Percentiles rank a stretch among this genome's conserved stretches.
Conservation (phyloP, 139 green algal species). For the Chloropicon primus region DNA sequence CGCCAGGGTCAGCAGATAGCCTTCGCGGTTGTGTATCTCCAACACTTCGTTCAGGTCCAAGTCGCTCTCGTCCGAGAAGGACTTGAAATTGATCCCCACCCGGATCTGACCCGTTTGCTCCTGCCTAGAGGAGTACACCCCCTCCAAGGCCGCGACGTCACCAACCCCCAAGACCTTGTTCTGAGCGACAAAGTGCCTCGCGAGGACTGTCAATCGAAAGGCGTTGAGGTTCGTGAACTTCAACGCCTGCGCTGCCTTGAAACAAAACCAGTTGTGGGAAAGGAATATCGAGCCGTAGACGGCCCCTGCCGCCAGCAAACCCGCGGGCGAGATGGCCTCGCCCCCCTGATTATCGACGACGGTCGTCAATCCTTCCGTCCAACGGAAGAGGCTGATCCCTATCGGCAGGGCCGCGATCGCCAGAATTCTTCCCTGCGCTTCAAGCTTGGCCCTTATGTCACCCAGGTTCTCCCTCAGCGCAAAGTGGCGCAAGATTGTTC, state of each 20-base stretch:
- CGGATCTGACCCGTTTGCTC: not conserved
- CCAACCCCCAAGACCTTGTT: too few relatives aligned
- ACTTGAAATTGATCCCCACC: not conserved
- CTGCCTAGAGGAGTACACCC: not conserved
- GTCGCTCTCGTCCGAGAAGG: not conserved
- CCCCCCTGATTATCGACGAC: not conserved
- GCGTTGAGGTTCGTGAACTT: constrained; percentile 8
- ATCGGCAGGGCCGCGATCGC: constrained; percentile 9
- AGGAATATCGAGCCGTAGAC: constrained; percentile 8
- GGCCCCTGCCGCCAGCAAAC: not conserved
- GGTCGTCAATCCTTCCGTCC: not conserved
- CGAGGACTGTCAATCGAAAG: too few relatives aligned
- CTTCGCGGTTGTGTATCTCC: not conserved
- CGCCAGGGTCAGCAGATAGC: not conserved
- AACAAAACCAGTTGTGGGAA: constrained; percentile 8
- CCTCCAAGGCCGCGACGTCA: not conserved
- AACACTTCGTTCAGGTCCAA: not conserved
- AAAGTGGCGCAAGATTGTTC: constrained; percentile 16
- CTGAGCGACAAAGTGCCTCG: too few relatives aligned
- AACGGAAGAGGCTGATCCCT: constrained; percentile 11
- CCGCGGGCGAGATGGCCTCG: not conserved
- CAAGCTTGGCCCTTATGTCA: constrained; percentile 15
- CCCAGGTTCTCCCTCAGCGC: constrained; percentile 4
- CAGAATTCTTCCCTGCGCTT: constrained; percentile 15
- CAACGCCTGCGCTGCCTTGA: not conserved